phyloP scores from a whole-genome alignment of 495 filamentous ascomycete species.

The Delitschia confertaspora region DNA sequence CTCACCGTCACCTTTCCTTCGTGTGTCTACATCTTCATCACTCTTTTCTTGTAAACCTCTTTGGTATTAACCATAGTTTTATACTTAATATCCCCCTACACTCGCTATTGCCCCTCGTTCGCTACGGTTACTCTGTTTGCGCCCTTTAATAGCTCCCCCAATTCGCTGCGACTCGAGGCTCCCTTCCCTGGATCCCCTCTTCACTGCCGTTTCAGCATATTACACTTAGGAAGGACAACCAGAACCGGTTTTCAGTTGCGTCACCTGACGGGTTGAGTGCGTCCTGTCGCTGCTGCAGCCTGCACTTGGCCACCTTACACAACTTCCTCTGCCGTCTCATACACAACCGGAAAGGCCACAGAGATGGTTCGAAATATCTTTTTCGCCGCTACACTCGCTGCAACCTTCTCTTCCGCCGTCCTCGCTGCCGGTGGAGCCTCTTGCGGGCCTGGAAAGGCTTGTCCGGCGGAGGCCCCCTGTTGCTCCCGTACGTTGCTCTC shows the following conservation, averaged over 20 bases:
- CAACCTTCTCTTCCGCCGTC: slow-evolving; percentile 20
- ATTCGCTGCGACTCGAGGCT: neutral
- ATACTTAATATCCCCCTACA: slow-evolving; percentile 4
- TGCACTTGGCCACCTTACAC: slow-evolving; percentile 19
- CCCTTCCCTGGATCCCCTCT: slow-evolving; percentile 5
- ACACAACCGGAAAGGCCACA: slow-evolving; percentile 2
- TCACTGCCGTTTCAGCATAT: slow-evolving; percentile 25
- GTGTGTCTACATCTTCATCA: too few relatives aligned
- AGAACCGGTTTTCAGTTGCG: neutral
- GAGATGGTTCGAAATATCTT: slow-evolving; percentile 10
- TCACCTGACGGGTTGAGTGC: neutral
- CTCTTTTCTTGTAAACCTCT: too few relatives aligned
- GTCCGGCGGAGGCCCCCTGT: slow-evolving; percentile 70
- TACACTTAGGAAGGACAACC: slow-evolving; percentile 5
- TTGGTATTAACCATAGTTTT: too few relatives aligned
- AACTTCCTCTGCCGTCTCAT: slow-evolving; percentile 9
- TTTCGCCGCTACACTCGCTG: too few relatives aligned
- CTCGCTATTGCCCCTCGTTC: slow-evolving; percentile 16
- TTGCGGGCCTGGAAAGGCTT: slow-evolving; percentile 35
- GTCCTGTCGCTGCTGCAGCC: slow-evolving; percentile 15
- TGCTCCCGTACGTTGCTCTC: slow-evolving; percentile 72
- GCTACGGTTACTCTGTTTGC: too few relatives aligned
- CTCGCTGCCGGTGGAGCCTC: slow-evolving; percentile 1
- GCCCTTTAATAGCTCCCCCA: slow-evolving; percentile 5
- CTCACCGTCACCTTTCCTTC: too few relatives aligned